Conservation (phyloP, 148 eudicot genomes). For the Chenopodium formosanum region DNA sequence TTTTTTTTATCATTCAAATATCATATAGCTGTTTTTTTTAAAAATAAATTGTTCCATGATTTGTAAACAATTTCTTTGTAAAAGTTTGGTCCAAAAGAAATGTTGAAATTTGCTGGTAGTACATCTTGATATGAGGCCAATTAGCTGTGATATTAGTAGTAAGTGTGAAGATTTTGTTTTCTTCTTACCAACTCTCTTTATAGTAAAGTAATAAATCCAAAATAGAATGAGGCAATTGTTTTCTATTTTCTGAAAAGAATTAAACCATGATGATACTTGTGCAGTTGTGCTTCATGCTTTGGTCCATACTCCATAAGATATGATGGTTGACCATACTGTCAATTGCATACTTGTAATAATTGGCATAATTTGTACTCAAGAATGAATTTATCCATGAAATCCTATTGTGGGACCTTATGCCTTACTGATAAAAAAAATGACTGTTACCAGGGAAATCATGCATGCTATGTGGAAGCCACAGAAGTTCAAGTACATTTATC, state of each 20-base stretch:
- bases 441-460: constrained; percentile 58
- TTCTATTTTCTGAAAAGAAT: not conserved
- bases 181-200: constrained; percentile 9
- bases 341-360: constrained; percentile 29
- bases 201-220: not conserved
- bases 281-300: constrained; percentile 20
- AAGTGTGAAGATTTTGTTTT: constrained; percentile 8
- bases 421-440: constrained; percentile 1
- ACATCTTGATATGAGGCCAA: not conserved
- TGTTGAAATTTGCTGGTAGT: not conserved
- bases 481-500: constrained; percentile 70
- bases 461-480: constrained; percentile 79
- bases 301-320: constrained; percentile 33
- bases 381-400: constrained; percentile 6
- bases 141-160: not conserved
- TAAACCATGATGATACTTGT: constrained; percentile 17
- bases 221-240: not conserved
- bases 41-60: not conserved
- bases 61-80: not conserved
- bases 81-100: not conserved
- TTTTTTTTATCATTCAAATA: not conserved
- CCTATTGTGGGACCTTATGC: not conserved
- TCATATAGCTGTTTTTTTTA: not conserved
- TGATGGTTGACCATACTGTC: constrained; percentile 23
- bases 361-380: constrained; percentile 13